phyloP scores from a whole-genome alignment of 2,329 filamentous ascomycete species.

The Colletotrichum trifolii region DNA sequence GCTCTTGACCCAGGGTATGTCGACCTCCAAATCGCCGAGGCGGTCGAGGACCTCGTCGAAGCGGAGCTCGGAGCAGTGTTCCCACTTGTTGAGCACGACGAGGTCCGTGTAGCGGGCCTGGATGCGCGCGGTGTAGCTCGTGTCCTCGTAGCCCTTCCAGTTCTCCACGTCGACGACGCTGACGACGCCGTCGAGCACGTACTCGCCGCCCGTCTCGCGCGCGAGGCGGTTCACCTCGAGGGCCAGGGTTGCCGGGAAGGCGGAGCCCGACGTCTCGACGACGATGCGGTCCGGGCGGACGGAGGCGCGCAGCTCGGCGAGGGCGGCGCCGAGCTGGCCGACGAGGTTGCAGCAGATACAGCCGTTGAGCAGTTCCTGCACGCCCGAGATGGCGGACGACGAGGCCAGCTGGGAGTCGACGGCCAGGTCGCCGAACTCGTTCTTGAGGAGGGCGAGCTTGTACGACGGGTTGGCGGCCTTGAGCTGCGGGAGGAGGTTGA shows the following conservation, averaged over 20 bases:
- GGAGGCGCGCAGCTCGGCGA: conserved; percentile 74
- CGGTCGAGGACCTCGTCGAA: conserved; percentile 84
- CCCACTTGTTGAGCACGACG: conserved; percentile 95
- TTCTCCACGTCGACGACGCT: conserved; percentile 95
- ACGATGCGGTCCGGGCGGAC: conserved; percentile 83
- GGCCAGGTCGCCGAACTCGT: conserved; percentile 96
- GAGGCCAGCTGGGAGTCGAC: conserved; percentile 92
- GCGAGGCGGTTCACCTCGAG: conserved; percentile 88
- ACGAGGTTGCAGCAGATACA: conserved; percentile 99
- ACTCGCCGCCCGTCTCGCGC: conserved; percentile 74
- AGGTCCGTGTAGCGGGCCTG: conserved; percentile 92
- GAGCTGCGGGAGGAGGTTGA: conserved; percentile 93
- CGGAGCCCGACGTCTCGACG: conserved; percentile 90
- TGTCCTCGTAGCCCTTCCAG: conserved; percentile 93
- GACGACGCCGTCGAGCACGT: conserved; percentile 86
- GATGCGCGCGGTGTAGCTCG: conserved; percentile 86
- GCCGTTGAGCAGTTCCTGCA: conserved; percentile 92
- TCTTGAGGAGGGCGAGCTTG: conserved; percentile 94
- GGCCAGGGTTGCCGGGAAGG: conserved; percentile 88
- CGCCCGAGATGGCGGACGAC: conserved; percentile 84
- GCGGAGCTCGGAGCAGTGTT: conserved; percentile 75
- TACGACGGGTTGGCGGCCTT: conserved; percentile 77
- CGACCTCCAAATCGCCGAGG: conserved; percentile 82
- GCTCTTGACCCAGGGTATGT: conserved; percentile 87
- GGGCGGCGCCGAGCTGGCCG: conserved; percentile 84